Evolutionary conservation across 1,284 basidiomycete genomes (phyloP).

Genomic region (Abortiporus biennis): DNA sequence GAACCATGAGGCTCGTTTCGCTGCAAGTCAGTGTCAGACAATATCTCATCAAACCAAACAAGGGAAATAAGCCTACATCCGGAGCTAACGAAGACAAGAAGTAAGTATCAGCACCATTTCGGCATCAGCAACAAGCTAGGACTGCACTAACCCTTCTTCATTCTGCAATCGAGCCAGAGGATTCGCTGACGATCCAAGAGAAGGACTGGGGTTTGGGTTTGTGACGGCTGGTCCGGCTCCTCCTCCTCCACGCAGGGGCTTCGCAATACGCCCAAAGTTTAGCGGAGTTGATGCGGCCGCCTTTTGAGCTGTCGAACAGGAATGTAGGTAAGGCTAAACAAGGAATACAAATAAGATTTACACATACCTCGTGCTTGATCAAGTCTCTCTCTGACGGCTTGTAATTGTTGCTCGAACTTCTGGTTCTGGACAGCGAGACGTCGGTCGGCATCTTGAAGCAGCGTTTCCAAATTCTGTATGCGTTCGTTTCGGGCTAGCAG

Average conservation of each 20-base stretch:
- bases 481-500: constrained; percentile 94
- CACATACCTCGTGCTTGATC: constrained; percentile 87
- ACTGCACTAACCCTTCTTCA: constrained; percentile 68
- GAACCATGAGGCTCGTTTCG: constrained; percentile 86
- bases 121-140: constrained; percentile 14
- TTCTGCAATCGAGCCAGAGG: constrained; percentile 69
- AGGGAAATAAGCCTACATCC: constrained; percentile 21
- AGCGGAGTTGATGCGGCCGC: constrained; percentile 62
- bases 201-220: constrained; percentile 30
- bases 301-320: constrained; percentile 62
- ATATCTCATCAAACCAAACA: constrained; percentile 11
- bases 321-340: no score
- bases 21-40: constrained; percentile 33
- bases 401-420: constrained; percentile 91
- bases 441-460: constrained; percentile 91
- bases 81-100: constrained; percentile 17
- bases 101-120: constrained; percentile 9
- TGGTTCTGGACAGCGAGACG: constrained; percentile 88
- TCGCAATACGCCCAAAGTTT: constrained; percentile 92
- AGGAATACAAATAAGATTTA: not conserved
- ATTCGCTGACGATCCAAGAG: constrained; percentile 45
- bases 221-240: constrained; percentile 43
- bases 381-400: constrained; percentile 86
- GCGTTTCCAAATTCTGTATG: constrained; percentile 90
- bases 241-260: constrained; percentile 90